Evolutionary conservation across 345 rosid species (phyloP).

Genomic region (Brassica nigra): DNA sequence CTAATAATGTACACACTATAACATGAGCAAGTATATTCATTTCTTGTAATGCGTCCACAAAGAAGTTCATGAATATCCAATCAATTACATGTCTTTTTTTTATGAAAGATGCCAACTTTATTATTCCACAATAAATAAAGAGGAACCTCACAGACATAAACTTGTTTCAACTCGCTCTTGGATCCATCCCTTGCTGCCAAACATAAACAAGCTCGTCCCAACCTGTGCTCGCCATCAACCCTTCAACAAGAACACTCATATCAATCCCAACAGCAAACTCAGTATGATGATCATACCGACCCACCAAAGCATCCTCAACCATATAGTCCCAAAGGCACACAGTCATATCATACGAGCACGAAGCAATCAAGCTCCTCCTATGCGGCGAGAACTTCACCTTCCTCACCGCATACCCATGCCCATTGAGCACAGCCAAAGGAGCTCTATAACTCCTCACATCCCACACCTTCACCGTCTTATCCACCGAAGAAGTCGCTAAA

Average conservation of each 20-base stretch:
- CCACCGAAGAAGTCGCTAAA: conserved; percentile 78
- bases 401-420: conserved; percentile 85
- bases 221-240: conserved; percentile 82
- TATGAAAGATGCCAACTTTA: conserved; percentile 12
- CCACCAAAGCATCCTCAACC: conserved; percentile 88
- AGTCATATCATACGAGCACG: conserved; percentile 88
- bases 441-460: conserved; percentile 75
- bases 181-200: conserved; percentile 96
- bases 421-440: conserved; percentile 72
- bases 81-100: background rate
- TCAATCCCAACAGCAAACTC: conserved; percentile 89
- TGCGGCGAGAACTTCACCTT: conserved; percentile 91
- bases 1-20: background rate
- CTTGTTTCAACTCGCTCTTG: conserved; percentile 57
- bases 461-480: conserved; percentile 78
- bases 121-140: conserved; percentile 33
- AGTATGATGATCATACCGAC: conserved; percentile 82
- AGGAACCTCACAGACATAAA: conserved; percentile 10
- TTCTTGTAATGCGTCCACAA: no score
- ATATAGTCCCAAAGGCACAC: conserved; percentile 85
- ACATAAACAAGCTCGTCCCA: conserved; percentile 94
- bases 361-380: conserved; percentile 61
- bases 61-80: no score
- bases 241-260: conserved; percentile 94
- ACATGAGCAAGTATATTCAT: background rate